Evolutionary conservation across 2,329 filamentous ascomycete genomes (phyloP), one percentile per base, ranked within the genome.

Genomic region (Scorias spongiosa): DNA sequence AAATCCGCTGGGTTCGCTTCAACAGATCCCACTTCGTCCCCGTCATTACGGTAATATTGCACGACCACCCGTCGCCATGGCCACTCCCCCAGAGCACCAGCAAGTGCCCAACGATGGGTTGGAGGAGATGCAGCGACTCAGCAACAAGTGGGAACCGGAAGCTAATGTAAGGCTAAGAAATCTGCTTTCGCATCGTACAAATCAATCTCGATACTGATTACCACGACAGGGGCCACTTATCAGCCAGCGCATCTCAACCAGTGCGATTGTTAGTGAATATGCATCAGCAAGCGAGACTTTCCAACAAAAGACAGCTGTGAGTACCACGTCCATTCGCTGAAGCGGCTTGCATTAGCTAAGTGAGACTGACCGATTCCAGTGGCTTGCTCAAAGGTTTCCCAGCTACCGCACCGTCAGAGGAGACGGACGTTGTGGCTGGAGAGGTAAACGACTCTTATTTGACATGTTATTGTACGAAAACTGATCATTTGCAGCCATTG

Each of bases 401-500:
- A 80, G 87, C 60, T 94, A 89, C 59, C 84, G 91, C 44, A 81
- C 81, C 10, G 78, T 94, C 61, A 80, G 83, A 63, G 89, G 91
- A 43, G 89, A 96, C 66, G 91, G 91, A 46, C 93, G 93, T 61
- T 96, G 91, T 65, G 91, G 89, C 57, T 96, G 91, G 89, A 78
- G 89, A 81, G 91, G 89, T 95, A 72, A 69, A 80, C 51, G 18
- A 14, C 18, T 12, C 17, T 29, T 46, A 43, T 44, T 37, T 43
- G 47, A 42, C 11, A 44, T 20, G 18, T 47, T 49, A 17, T 37
- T 18, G 42, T 20, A 17, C 9, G 29, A 44, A 17, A 34, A 41
- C 50, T 66, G 46, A 67, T 54, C 29, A 47, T 29, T 40, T 41
- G 30, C 61, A 96, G 91, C 89, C 42, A 83, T 94, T 59, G 87